Conservation (phyloP, 2,329 filamentous ascomycete genomes). For the Talaromyces islandicus region DNA sequence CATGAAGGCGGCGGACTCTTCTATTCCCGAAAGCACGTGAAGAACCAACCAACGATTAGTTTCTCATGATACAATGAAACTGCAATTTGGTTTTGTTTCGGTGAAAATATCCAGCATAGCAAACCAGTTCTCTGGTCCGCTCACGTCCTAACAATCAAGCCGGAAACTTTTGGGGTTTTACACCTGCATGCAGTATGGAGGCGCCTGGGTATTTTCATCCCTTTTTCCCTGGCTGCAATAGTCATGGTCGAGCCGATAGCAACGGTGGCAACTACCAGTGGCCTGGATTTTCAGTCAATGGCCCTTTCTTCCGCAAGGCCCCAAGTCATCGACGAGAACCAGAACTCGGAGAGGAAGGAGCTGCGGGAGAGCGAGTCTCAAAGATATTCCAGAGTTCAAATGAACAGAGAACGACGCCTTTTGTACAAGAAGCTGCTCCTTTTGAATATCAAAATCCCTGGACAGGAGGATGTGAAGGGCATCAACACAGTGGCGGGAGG, state of each 20-base stretch:
- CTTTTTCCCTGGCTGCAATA: not conserved
- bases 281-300: not conserved
- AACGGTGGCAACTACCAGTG: not conserved
- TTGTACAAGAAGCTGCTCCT: not conserved
- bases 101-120: not conserved
- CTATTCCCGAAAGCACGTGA: not conserved
- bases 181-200: not conserved
- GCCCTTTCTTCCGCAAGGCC: not conserved
- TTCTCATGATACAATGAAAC: too few relatives aligned
- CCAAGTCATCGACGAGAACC: not conserved
- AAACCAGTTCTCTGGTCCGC: too few relatives aligned
- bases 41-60: too few relatives aligned
- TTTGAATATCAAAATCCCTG: not conserved
- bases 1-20: not conserved
- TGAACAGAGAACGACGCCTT: not conserved
- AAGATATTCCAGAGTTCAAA: not conserved
- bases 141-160: not conserved
- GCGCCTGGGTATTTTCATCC: not conserved
- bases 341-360: not conserved
- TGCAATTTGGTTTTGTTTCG: not conserved
- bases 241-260: not conserved
- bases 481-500: not conserved
- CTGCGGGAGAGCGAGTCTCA: not conserved
- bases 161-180: not conserved
- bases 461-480: not conserved